Conservation (phyloP, 371 early-diverging fungal species). For the Capniomyces stellatus region DNA sequence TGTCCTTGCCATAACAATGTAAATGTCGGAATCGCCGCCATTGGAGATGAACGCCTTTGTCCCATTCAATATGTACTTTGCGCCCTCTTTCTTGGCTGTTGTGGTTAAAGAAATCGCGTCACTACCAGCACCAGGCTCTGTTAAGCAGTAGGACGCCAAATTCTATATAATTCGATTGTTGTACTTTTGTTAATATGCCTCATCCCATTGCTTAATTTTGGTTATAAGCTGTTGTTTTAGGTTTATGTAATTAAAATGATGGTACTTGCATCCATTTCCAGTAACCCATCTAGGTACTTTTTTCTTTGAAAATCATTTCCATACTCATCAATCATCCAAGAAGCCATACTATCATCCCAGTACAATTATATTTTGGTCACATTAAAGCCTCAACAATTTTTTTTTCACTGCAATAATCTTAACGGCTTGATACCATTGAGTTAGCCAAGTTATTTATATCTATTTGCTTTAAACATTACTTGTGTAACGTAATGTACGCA, state of each 20-base stretch:
- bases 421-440: not conserved
- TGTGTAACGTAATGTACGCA: constrained; percentile 40
- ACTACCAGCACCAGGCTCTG: constrained; percentile 66
- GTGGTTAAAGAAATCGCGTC: constrained; percentile 53
- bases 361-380: too few relatives aligned
- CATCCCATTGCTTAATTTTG: too few relatives aligned
- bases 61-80: constrained; percentile 56
- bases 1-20: constrained; percentile 42
- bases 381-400: too few relatives aligned
- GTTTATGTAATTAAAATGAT: too few relatives aligned
- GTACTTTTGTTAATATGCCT: too few relatives aligned
- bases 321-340: constrained; percentile 41
- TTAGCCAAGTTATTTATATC: not conserved
- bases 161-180: too few relatives aligned
- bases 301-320: constrained; percentile 29
- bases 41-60: constrained; percentile 52
- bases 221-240: too few relatives aligned
- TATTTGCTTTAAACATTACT: constrained; percentile 11
- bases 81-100: constrained; percentile 42
- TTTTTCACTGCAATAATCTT: too few relatives aligned
- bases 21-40: constrained; percentile 36
- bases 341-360: constrained; percentile 18
- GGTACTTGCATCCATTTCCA: constrained; percentile 33
- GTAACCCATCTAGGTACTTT: constrained; percentile 28
- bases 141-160: constrained; percentile 39